Evolutionary conservation across 2,329 filamentous ascomycete species (phyloP).

Genomic region (Paradendryphiella salina): DNA sequence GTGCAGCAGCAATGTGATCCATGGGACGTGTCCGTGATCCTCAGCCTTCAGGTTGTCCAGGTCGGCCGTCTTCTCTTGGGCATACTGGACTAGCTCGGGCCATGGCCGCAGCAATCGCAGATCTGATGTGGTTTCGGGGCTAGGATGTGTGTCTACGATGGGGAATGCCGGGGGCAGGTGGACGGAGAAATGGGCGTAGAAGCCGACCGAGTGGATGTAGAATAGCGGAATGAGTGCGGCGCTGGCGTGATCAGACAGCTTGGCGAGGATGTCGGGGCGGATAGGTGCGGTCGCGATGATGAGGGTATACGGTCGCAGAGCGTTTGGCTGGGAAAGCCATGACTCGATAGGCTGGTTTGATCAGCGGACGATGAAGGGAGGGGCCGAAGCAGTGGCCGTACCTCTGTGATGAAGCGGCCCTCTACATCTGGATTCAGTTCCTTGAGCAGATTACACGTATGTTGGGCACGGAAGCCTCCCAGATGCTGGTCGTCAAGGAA

Average conservation of each 20-base stretch:
- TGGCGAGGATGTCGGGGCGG: constrained; percentile 55
- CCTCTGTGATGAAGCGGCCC: constrained; percentile 68
- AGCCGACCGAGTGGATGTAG: constrained; percentile 85
- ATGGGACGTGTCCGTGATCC: constrained; percentile 89
- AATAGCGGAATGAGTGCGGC: constrained; percentile 72
- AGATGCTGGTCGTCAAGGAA: constrained; percentile 81
- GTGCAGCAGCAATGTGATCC: constrained; percentile 78
- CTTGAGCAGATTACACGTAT: constrained; percentile 73
- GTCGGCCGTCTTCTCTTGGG: constrained; percentile 65
- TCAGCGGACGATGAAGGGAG: constrained; percentile 4
- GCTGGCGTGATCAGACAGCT: constrained; percentile 56
- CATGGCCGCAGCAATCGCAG: constrained; percentile 83
- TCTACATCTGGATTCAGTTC: constrained; percentile 93
- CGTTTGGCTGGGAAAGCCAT: constrained; percentile 49
- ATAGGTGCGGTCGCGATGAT: constrained; percentile 65
- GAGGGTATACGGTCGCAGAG: constrained; percentile 58
- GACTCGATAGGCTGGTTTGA: constrained; percentile 49
- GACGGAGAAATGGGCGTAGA: constrained; percentile 87
- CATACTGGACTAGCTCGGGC: constrained; percentile 75
- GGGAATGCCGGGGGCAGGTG: constrained; percentile 78
- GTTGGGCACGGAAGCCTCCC: constrained; percentile 76
- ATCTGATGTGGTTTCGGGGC: constrained; percentile 81
- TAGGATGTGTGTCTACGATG: constrained; percentile 93
- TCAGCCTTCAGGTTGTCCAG: constrained; percentile 73
- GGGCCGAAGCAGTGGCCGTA: constrained; percentile 31